Evolutionary conservation across 106 monocot species (phyloP), one percentile per base, ranked within the genome.

Genomic region (Acorus gramineus): DNA sequence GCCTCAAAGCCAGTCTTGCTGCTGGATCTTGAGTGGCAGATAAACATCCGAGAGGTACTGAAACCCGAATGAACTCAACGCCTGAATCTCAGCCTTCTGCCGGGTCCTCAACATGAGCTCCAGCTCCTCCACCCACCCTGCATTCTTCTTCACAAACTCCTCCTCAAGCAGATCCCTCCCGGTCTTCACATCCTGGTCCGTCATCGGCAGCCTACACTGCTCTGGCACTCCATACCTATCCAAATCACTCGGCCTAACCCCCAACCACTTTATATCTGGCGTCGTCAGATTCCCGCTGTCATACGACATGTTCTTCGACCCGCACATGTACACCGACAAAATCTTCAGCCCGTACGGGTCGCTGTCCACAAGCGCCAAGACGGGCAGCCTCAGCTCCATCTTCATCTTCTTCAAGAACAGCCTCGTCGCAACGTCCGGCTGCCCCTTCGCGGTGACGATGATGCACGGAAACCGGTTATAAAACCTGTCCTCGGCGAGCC

Each of bases 41-140:
- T 98, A 98, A 10, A 98, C 96, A 72, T 98, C 90, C 2, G 87
- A 83, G 43, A 98, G 83, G 59, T 98, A 98, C 70, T 98, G 96
- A 60, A 98, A 98, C 0, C 96, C 96, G 42, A 98, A 98, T 3
- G 96, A 85, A 57, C 96, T 98, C 57, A 98, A 81, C 0, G 96
- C 96, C 79, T 98, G 96, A 49, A 98, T 98, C 66, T 98, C 96
- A 69, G 96, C 96, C 76, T 98, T 98, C 65, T 98, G 87, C 69
- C 79, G 78, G 2, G 96, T 91, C 70, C 68, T 78, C 12, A 98
- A 80, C 96, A 98, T 98, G 9, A 76, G 68, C 80, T 91, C 96
- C 48, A 98, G 72, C 74, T 98, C 96, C 65, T 75, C 73, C 54
- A 98, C 96, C 96, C 96, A 98, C 0, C 96, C 96, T 8, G 76